Conservation (phyloP, 2,329 filamentous ascomycete genomes). For the Fusarium torreyae region DNA sequence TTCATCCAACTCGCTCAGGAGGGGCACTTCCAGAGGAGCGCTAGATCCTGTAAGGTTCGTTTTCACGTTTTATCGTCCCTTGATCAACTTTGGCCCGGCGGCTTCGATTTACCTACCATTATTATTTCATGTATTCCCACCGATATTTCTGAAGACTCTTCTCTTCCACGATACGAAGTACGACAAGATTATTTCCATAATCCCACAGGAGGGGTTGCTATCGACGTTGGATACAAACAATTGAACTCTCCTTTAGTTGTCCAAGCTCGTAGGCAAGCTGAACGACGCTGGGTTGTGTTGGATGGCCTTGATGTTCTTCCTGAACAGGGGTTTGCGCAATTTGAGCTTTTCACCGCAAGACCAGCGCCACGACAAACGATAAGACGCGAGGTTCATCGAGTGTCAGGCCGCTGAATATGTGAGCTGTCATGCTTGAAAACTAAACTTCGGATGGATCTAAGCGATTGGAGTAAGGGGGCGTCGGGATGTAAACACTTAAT, state of each 20-base stretch:
- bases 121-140: slow-evolving; percentile 84
- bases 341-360: slow-evolving; percentile 81
- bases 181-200: slow-evolving; percentile 79
- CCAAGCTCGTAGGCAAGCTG: slow-evolving; percentile 73
- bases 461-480: no score
- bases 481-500: no score
- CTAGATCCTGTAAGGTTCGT: slow-evolving; percentile 59
- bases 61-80: slow-evolving; percentile 72
- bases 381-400: slow-evolving; percentile 73
- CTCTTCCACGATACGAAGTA: slow-evolving; percentile 78
- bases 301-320: slow-evolving; percentile 83
- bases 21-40: slow-evolving; percentile 59
- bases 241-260: slow-evolving; percentile 78
- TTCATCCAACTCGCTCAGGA: slow-evolving; percentile 71
- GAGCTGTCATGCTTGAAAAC: no score
- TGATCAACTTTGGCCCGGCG: slow-evolving; percentile 74
- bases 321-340: slow-evolving; percentile 85
- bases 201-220: slow-evolving; percentile 80
- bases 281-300: slow-evolving; percentile 79
- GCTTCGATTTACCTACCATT: slow-evolving; percentile 76
- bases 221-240: slow-evolving; percentile 82
- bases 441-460: no score
- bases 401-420: no score
- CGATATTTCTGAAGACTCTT: slow-evolving; percentile 72
- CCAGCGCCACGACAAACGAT: slow-evolving; percentile 71